Percentiles rank a stretch among this genome's conserved stretches.
phyloP scores from a whole-genome alignment of 306 rosid species.

The Nissolia schottii region DNA sequence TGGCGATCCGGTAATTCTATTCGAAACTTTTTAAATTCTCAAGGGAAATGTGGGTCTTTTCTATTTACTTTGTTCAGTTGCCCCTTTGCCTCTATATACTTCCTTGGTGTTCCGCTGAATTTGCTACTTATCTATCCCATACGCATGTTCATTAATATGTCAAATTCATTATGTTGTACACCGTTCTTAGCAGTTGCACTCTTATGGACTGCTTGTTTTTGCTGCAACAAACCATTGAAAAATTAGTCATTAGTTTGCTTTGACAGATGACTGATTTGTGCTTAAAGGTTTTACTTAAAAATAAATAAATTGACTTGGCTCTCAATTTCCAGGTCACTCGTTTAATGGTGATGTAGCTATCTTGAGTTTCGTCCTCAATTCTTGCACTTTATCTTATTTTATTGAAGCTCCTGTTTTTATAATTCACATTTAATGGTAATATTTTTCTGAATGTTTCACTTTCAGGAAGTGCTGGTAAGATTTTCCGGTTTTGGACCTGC shows the following conservation, averaged over 20 bases:
- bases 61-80: conserved; percentile 15
- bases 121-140: background rate
- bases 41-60: background rate
- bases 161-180: background rate
- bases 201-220: background rate
- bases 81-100: background rate
- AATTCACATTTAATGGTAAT: background rate
- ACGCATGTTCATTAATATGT: background rate
- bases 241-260: background rate
- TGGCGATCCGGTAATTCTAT: conserved; percentile 77
- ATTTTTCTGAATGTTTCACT: conserved; percentile 21
- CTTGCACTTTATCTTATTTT: background rate
- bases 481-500: conserved; percentile 96
- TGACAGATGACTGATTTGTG: background rate
- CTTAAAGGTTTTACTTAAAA: background rate
- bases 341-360: background rate
- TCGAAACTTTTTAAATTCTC: conserved; percentile 19
- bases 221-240: background rate
- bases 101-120: conserved; percentile 1
- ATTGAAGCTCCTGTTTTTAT: background rate
- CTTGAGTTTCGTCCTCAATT: conserved; percentile 10
- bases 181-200: background rate
- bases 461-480: conserved; percentile 86
- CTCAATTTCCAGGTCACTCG: background rate
- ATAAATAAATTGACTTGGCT: background rate